A percentile compares a stretch with the other conserved stretches of the same genome.
Evolutionary conservation across 306 rosid genomes (phyloP).

Genomic region (Styphnolobium japonicum): DNA sequence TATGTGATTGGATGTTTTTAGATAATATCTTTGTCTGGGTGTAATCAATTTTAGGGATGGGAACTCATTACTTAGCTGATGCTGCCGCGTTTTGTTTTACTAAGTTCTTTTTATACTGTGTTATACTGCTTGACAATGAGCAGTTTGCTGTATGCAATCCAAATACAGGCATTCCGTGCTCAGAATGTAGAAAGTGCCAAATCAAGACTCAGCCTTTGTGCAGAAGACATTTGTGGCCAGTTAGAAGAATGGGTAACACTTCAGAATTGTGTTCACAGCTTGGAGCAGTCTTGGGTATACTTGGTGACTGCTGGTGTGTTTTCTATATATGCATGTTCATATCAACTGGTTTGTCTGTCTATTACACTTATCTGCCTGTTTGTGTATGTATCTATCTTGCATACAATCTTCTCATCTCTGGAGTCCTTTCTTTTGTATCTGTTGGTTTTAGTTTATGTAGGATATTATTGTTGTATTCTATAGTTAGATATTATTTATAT

Average conservation of each 20-base stretch:
- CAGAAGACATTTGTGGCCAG: slow-evolving; percentile 73
- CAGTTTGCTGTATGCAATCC: slow-evolving; percentile 23
- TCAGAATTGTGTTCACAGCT: slow-evolving; percentile 93
- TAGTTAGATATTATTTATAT: neutral
- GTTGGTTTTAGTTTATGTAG: no score
- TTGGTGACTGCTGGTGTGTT: slow-evolving; percentile 95
- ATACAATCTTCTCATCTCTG: neutral
- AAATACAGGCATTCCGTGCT: slow-evolving; percentile 83
- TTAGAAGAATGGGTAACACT: slow-evolving; percentile 66
- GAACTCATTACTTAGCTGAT: slow-evolving; percentile 2
- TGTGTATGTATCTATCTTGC: neutral
- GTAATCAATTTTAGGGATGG: no score
- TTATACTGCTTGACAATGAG: slow-evolving; percentile 19
- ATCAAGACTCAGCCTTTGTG: slow-evolving; percentile 86
- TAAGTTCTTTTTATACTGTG: slow-evolving; percentile 2
- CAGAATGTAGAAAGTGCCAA: slow-evolving; percentile 92
- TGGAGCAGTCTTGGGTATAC: slow-evolving; percentile 98
- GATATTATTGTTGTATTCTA: no score
- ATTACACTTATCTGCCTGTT: neutral
- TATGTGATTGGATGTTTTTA: neutral
- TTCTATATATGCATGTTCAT: neutral
- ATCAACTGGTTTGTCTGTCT: neutral
- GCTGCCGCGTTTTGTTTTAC: neutral
- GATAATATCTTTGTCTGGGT: neutral
- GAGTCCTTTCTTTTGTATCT: neutral